phyloP scores from a whole-genome alignment of 768 basidiomycete species.

The Galerina sulciceps region DNA sequence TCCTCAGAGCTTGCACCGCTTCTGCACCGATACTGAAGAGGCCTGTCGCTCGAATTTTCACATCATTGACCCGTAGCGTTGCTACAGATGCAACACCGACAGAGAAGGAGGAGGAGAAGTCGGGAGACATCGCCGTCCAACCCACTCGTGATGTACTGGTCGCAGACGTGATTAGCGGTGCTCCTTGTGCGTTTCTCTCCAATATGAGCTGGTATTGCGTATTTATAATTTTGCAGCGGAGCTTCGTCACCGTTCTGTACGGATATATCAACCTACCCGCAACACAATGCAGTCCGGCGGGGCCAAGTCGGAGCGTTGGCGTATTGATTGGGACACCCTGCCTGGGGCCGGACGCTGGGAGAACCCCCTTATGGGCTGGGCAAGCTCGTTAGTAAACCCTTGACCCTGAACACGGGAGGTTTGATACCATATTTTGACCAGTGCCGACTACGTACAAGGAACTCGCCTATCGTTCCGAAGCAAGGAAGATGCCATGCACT shows the following conservation, averaged over 20 bases:
- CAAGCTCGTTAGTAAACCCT: slow-evolving; percentile 76
- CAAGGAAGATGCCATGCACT: slow-evolving; percentile 91
- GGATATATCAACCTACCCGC: slow-evolving; percentile 91
- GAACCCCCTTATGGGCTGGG: slow-evolving; percentile 97
- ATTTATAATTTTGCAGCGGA: slow-evolving; percentile 53
- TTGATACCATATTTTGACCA: slow-evolving; percentile 28
- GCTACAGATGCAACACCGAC: slow-evolving; percentile 33
- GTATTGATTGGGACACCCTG: slow-evolving; percentile 94
- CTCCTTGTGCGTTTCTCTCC: slow-evolving; percentile 62
- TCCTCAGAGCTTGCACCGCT: slow-evolving; percentile 51
- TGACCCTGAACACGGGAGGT: background rate
- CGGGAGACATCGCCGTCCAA: slow-evolving; percentile 47
- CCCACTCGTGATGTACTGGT: slow-evolving; percentile 67
- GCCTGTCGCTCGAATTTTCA: slow-evolving; percentile 19
- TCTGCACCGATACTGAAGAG: slow-evolving; percentile 30
- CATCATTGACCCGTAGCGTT: slow-evolving; percentile 28
- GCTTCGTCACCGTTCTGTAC: slow-evolving; percentile 83
- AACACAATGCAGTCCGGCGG: slow-evolving; percentile 96
- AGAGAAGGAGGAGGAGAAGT: slow-evolving; percentile 34
- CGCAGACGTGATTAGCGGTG: slow-evolving; percentile 86
- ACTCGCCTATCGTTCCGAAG: slow-evolving; percentile 81
- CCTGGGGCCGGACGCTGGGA: slow-evolving; percentile 93
- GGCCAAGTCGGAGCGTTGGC: slow-evolving; percentile 86
- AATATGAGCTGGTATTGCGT: slow-evolving; percentile 1
- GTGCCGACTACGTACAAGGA: slow-evolving; percentile 96